Percentiles rank a stretch among this genome's conserved stretches.
These are phyloP conservation scores for Paramecium sexaurelia DNA, from an alignment of 73 alveolate genomes.

Conservation along the genomic window DNA sequence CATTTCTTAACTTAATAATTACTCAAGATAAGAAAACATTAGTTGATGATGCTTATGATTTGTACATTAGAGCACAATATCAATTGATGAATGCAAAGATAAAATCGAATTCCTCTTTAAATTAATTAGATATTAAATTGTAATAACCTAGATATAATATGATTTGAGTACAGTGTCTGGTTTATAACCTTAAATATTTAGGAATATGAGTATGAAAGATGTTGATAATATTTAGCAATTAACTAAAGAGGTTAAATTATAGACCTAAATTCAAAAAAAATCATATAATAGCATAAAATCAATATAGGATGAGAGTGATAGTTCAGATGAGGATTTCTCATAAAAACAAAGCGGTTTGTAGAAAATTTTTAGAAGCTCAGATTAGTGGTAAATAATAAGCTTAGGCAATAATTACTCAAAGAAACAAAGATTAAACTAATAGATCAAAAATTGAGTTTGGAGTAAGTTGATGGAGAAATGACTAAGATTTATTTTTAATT, in stretches of 20 bases:
- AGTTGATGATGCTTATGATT: slow-evolving; percentile 52
- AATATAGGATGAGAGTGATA: neutral
- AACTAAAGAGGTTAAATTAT: neutral
- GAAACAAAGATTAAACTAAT: neutral
- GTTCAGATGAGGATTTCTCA: neutral
- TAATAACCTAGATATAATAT: neutral
- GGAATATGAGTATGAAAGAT: slow-evolving; percentile 5
- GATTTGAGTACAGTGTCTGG: neutral
- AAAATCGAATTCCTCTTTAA: neutral
- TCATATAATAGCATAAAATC: neutral
- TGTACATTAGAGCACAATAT: neutral
- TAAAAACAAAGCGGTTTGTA: neutral
- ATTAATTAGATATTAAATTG: neutral
- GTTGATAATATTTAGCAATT: neutral
- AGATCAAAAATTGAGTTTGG: slow-evolving; percentile 5
- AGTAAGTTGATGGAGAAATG: neutral
- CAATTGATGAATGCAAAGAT: neutral
- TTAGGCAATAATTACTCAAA: neutral
- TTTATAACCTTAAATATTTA: slow-evolving; percentile 8
- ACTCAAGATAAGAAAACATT: neutral
- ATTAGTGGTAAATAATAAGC: neutral
- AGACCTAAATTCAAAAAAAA: slow-evolving; percentile 12
- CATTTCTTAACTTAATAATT: neutral
- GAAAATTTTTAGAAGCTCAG: neutral
- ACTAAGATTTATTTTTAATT: neutral